phyloP scores from a whole-genome alignment of 495 filamentous ascomycete genomes.

The Penicillium psychrofluorescens region DNA sequence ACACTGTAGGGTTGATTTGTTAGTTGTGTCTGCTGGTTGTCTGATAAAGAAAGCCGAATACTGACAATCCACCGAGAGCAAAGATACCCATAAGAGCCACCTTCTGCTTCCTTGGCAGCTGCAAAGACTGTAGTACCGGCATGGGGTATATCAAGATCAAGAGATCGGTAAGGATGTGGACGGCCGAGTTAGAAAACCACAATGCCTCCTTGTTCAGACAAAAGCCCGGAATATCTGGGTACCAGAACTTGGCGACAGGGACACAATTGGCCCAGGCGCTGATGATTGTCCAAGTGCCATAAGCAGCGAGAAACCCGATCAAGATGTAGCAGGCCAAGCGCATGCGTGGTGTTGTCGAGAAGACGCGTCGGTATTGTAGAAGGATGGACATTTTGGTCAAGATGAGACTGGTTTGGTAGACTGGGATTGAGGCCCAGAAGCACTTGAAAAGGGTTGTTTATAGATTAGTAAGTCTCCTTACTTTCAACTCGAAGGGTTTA shows the following conservation, averaged over 20 bases:
- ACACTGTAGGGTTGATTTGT: conserved; percentile 26
- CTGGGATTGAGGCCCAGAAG: conserved; percentile 30
- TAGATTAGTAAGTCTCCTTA: not conserved
- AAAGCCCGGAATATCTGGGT: conserved; percentile 17
- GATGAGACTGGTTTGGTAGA: conserved; percentile 28
- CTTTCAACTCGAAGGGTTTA: not conserved
- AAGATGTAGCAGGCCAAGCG: conserved; percentile 27
- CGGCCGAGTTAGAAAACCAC: conserved; percentile 32
- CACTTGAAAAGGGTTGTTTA: conserved; percentile 5
- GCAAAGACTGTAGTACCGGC: conserved; percentile 36
- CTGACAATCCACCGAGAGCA: conserved; percentile 40
- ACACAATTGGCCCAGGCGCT: conserved; percentile 31
- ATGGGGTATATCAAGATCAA: conserved; percentile 41
- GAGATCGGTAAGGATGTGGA: conserved; percentile 43
- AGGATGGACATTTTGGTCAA: conserved; percentile 32
- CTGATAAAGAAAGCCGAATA: not conserved
- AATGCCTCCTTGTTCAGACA: conserved; percentile 27
- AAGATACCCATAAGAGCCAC: conserved; percentile 41
- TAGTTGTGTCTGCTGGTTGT: not conserved
- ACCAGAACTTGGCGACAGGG: conserved; percentile 29
- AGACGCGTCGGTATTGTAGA: conserved; percentile 31
- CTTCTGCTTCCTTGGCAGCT: conserved; percentile 36
- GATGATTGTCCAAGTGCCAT: conserved; percentile 30
- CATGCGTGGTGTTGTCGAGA: conserved; percentile 26
- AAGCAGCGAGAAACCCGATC: conserved; percentile 24